Base-by-base conservation (phyloP, 352 stramenopile genomes). In the Pythium chondricola region DNA sequence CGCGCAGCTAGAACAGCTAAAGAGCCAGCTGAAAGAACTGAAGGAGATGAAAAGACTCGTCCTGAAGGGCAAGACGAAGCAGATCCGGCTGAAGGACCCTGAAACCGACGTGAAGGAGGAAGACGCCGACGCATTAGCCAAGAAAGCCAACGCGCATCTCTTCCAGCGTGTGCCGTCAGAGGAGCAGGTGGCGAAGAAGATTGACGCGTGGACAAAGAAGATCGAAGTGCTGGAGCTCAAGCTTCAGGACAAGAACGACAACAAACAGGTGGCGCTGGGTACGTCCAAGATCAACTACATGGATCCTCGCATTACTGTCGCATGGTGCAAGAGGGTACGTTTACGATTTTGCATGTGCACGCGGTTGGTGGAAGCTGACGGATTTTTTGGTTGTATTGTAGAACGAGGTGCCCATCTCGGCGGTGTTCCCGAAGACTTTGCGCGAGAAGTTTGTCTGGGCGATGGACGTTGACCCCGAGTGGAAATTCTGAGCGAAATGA, bases 271-370 rank as follows among this genome's bases (percentile, higher is more conserved):
- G 6, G 94, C 96, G 24, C 83, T 99, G 10, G 95, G 96, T 61
- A 99, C 97, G 55, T 99, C 94, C 56, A 99, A 99, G 80, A 96
- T 99, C 67, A 99, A 99, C 65, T 99, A 99, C 69, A 99, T 99
- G 96, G 97, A 99, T 71, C 97, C 97, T 18, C 88, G 97, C 48
- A 99, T 99, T 64, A 97, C 93, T 17, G 97, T 99, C 39, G 97
- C 97, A 32, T 99, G 96, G 95, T 99, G 95, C 79, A 99, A 99
- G 70, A 74, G 95, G 52, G 63, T 98, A 93, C 38, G 97, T 98
- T 33, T 61, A 11, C 10, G 44, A 16, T 36, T 48, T 25, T 25
- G 13, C 10, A n/a, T n/a, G n/a, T n/a, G n/a, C n/a, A n/a, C n/a
- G 5, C 3, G 24, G 5, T 11, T 17, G 7, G 4, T n/a, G 17